Percentiles rank a stretch among this genome's conserved stretches.
Evolutionary conservation across 2,329 filamentous ascomycete species (phyloP).

Genomic region (Pseudovirgaria hyperparasitica): DNA sequence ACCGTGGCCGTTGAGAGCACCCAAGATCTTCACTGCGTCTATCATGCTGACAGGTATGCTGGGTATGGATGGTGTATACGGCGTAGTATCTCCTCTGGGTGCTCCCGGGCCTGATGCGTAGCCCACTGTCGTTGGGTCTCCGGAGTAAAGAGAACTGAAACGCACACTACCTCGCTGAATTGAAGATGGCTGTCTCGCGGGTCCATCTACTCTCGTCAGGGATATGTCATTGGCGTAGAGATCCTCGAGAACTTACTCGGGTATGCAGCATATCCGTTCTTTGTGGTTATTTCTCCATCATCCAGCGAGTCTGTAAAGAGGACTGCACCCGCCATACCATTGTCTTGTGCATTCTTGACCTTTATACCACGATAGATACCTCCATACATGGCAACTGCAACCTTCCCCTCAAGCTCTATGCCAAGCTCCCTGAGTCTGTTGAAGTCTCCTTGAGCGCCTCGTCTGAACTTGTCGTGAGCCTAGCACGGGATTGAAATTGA

Average conservation of each 20-base stretch:
- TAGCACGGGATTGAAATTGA: background rate
- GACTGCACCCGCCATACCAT: constrained; percentile 25
- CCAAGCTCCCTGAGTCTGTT: constrained; percentile 22
- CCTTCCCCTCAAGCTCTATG: constrained; percentile 29
- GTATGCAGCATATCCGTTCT: constrained; percentile 27
- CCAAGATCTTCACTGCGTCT: constrained; percentile 18
- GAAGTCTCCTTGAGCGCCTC: constrained; percentile 22
- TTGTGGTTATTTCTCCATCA: constrained; percentile 26
- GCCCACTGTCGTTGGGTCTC: constrained; percentile 15
- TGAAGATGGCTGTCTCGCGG: constrained; percentile 26
- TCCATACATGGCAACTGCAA: constrained; percentile 27
- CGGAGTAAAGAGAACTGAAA: constrained; percentile 47
- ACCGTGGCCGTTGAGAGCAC: constrained; percentile 21
- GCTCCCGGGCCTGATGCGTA: constrained; percentile 17
- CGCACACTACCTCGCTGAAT: constrained; percentile 29
- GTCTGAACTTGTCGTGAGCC: constrained; percentile 4
- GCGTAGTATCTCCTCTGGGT: constrained; percentile 13
- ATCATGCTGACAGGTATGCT: constrained; percentile 17
- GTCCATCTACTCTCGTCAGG: constrained; percentile 17
- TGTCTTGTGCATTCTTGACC: constrained; percentile 29
- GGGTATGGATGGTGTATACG: constrained; percentile 20
- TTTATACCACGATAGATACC: constrained; percentile 29
- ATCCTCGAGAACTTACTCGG: constrained; percentile 6
- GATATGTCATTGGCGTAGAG: background rate
- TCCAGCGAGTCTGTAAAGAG: constrained; percentile 28